Percentiles rank a stretch among this genome's conserved stretches.
phyloP scores from a whole-genome alignment of 495 filamentous ascomycete genomes.

The Tuber borchii region DNA sequence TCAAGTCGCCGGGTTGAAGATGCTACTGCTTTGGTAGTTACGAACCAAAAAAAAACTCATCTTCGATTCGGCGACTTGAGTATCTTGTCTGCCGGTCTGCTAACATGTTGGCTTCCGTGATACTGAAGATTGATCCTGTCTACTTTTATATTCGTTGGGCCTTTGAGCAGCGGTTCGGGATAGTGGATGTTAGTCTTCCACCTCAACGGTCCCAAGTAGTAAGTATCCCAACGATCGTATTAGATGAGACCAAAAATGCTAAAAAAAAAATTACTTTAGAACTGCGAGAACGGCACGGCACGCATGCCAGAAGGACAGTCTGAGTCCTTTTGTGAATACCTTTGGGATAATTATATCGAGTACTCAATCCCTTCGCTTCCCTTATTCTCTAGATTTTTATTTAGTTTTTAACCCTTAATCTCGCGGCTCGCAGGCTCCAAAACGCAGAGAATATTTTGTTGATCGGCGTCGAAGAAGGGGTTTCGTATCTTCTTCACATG shows the following conservation, averaged over 20 bases:
- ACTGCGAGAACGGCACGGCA: not conserved
- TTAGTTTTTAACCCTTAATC: not conserved
- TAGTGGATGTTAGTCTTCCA: conserved; percentile 87
- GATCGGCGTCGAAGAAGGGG: conserved; percentile 65
- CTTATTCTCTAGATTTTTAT: not conserved
- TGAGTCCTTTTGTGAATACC: conserved; percentile 69
- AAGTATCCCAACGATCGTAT: conserved; percentile 26
- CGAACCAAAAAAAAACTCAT: too few species aligned
- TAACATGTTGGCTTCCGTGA: not conserved
- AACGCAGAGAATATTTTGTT: conserved; percentile 67
- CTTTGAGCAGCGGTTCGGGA: conserved; percentile 59
- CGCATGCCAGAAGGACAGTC: conserved; percentile 45
- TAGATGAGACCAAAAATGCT: not conserved
- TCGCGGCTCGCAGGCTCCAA: conserved; percentile 48
- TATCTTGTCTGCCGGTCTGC: conserved; percentile 5
- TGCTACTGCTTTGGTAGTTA: too few species aligned
- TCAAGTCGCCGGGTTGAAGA: too few species aligned
- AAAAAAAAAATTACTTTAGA: not conserved
- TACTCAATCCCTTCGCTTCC: conserved; percentile 37
- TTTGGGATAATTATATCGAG: conserved; percentile 98
- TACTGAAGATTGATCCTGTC: conserved; percentile 62
- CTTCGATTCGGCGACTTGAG: too few species aligned
- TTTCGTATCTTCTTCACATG: conserved; percentile 46
- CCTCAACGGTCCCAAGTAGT: conserved; percentile 56
- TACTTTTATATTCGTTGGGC: conserved; percentile 80